Evolutionary conservation across 2,329 filamentous ascomycete genomes (phyloP).

Genomic region (Cladosporium velox): DNA sequence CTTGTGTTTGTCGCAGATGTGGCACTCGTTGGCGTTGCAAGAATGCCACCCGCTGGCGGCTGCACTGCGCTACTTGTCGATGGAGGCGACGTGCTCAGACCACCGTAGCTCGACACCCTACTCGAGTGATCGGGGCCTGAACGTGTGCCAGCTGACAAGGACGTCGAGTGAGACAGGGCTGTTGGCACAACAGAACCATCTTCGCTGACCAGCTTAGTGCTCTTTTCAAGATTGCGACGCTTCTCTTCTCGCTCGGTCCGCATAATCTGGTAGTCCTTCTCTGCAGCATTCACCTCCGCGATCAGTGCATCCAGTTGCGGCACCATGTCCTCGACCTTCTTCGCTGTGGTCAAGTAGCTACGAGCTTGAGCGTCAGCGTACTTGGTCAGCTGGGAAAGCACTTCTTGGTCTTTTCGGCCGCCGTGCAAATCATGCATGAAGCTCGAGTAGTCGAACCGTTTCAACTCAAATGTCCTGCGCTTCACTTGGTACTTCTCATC

Average conservation of each 20-base stretch:
- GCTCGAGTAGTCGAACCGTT: conserved; percentile 96
- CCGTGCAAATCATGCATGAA: conserved; percentile 99
- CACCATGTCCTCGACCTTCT: conserved; percentile 81
- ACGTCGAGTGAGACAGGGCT: conserved; percentile 32
- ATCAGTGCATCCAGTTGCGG: conserved; percentile 89
- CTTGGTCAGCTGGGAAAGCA: conserved; percentile 88
- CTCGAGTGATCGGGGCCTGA: conserved; percentile 28
- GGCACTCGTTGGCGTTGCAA: conserved; percentile 27
- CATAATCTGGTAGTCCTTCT: conserved; percentile 96
- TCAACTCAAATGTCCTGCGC: conserved; percentile 91
- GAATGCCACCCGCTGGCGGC: conserved; percentile 28
- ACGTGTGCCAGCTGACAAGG: conserved; percentile 31
- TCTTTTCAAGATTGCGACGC: conserved; percentile 84
- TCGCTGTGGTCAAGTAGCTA: conserved; percentile 77
- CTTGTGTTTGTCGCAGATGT: conserved; percentile 26
- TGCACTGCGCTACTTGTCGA: conserved; percentile 28
- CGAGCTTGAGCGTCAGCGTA: conserved; percentile 90
- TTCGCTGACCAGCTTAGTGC: conserved; percentile 56
- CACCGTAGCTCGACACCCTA: conserved; percentile 30
- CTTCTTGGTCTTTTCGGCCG: conserved; percentile 96
- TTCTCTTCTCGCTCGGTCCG: conserved; percentile 96
- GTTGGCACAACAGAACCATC: conserved; percentile 34
- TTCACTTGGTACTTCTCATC: conserved; percentile 96
- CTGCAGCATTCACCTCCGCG: conserved; percentile 84
- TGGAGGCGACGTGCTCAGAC: conserved; percentile 31